These are phyloP conservation scores for Spergularia azorica DNA, from an alignment of 179 eudicot species.

Conservation along the genomic window DNA sequence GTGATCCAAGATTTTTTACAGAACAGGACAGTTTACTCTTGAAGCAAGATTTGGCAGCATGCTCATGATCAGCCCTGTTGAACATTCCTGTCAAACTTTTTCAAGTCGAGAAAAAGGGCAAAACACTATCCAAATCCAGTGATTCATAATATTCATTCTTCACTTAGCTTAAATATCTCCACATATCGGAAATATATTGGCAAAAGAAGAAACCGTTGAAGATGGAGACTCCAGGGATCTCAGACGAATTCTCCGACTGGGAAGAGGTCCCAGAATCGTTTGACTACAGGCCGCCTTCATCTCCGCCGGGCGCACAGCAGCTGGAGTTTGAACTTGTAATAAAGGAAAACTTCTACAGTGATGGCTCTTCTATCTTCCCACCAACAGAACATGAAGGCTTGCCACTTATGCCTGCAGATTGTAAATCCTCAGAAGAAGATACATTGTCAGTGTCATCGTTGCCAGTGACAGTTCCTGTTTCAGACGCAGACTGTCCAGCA, in stretches of 20 bases:
- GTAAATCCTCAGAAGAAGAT: slow-evolving; percentile 13
- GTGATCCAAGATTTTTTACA: slow-evolving; percentile 19
- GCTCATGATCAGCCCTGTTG: slow-evolving; percentile 9
- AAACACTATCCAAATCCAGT: slow-evolving; percentile 30
- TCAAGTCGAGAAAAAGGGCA: background rate
- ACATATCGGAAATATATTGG: slow-evolving; percentile 31
- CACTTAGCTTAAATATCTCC: slow-evolving; percentile 13
- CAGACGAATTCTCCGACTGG: slow-evolving; percentile 49
- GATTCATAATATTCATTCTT: slow-evolving; percentile 16
- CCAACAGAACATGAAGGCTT: slow-evolving; percentile 52
- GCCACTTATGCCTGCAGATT: slow-evolving; percentile 18
- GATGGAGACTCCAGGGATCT: slow-evolving; percentile 23
- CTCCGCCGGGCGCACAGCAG: slow-evolving; percentile 15
- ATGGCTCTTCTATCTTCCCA: slow-evolving; percentile 39
- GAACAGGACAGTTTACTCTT: background rate
- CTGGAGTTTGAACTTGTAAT: slow-evolving; percentile 6
- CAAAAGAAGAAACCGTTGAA: slow-evolving; percentile 7
- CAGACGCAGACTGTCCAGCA: background rate
- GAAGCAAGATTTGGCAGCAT: slow-evolving; percentile 26
- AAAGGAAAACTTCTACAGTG: slow-evolving; percentile 22
- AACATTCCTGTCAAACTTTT: slow-evolving; percentile 23
- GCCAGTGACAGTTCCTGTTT: slow-evolving; percentile 12
- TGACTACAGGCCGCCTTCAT: background rate
- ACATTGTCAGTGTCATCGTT: slow-evolving; percentile 9
- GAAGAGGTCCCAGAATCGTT: slow-evolving; percentile 38